A percentile compares a stretch with the other conserved stretches of the same genome.
phyloP scores from a whole-genome alignment of 2,329 filamentous ascomycete genomes.

The Aureobasidium sp. region DNA sequence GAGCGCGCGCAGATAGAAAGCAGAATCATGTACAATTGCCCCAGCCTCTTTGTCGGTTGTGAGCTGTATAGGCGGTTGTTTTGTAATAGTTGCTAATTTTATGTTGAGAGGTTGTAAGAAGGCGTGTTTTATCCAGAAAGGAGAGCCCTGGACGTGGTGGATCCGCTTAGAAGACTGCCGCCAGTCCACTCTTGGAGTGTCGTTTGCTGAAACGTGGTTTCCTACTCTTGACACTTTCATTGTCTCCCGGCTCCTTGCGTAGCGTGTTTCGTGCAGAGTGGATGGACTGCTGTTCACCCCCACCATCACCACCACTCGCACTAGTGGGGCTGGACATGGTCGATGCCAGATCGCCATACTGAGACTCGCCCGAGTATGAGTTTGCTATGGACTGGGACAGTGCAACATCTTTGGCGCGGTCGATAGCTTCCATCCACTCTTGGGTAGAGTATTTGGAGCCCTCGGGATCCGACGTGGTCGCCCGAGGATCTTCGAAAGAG shows the following conservation, averaged over 20 bases:
- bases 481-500: slow-evolving; percentile 88
- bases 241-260: slow-evolving; percentile 38
- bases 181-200: slow-evolving; percentile 89
- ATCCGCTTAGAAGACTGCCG: slow-evolving; percentile 63
- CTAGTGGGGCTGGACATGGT: slow-evolving; percentile 69
- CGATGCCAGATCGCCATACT: slow-evolving; percentile 38
- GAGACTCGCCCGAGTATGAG: slow-evolving; percentile 52
- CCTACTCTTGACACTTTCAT: slow-evolving; percentile 49
- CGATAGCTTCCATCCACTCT: slow-evolving; percentile 88
- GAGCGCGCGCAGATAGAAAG: background rate
- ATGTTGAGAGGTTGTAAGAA: background rate
- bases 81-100: slow-evolving; percentile 6
- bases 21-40: slow-evolving; percentile 9
- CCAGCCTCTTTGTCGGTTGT: background rate
- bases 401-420: slow-evolving; percentile 79
- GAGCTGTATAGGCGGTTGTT: background rate
- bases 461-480: slow-evolving; percentile 56
- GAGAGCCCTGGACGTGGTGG: background rate
- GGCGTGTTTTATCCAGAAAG: background rate
- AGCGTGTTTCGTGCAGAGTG: slow-evolving; percentile 35
- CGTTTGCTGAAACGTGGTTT: slow-evolving; percentile 74
- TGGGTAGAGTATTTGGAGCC: slow-evolving; percentile 64
- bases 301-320: slow-evolving; percentile 56
- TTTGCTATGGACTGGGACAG: slow-evolving; percentile 61
- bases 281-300: slow-evolving; percentile 33